These are phyloP conservation scores for Silene vulgaris DNA, from an alignment of 179 eudicot species.

Conservation along the genomic window DNA sequence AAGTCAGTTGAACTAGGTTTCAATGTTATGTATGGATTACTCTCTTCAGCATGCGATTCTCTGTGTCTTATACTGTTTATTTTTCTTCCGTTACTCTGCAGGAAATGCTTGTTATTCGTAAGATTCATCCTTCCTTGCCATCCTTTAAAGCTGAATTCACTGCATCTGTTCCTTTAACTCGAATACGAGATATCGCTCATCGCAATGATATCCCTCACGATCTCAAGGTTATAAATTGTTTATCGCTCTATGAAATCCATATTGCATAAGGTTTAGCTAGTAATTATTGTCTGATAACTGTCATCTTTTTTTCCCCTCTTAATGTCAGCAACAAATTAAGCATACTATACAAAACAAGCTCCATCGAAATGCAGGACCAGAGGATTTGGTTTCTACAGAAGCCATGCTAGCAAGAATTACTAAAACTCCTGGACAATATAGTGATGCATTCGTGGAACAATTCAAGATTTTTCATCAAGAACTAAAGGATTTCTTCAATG, in stretches of 20 bases:
- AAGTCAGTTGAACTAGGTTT: background rate
- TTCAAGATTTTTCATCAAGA: constrained; percentile 83
- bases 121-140: constrained; percentile 93
- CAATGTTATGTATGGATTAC: background rate
- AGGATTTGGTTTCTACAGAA: constrained; percentile 92
- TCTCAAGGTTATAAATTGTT: constrained; percentile 59
- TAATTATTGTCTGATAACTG: constrained; percentile 3
- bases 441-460: constrained; percentile 78
- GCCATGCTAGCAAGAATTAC: constrained; percentile 90
- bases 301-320: background rate
- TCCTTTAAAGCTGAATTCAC: constrained; percentile 97
- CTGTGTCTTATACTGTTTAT: constrained; percentile 13
- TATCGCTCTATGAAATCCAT: background rate
- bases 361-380: constrained; percentile 96
- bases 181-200: constrained; percentile 97
- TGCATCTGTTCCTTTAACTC: constrained; percentile 92
- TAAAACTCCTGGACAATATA: constrained; percentile 78
- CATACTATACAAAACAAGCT: constrained; percentile 99
- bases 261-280: constrained; percentile 4
- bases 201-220: constrained; percentile 91
- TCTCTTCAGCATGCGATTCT: background rate
- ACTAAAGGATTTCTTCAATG: constrained; percentile 97
- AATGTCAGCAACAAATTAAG: constrained; percentile 90
- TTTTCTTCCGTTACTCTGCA: constrained; percentile 30
- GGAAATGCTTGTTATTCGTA: constrained; percentile 87